Evolutionary conservation across 768 basidiomycete species (phyloP).

Genomic region (Tulasnella sp.): DNA sequence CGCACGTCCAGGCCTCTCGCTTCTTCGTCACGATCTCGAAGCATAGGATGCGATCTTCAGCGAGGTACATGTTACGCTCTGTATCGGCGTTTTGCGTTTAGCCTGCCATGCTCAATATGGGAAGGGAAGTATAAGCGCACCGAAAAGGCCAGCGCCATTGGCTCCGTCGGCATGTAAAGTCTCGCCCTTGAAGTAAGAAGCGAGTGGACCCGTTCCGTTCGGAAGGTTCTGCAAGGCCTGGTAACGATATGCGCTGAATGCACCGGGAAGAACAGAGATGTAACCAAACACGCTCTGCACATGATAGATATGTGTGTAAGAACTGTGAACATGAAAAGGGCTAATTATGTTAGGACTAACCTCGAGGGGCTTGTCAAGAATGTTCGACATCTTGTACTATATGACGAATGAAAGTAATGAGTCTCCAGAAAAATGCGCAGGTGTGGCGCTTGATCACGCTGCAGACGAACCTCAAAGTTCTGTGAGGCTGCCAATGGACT

Average conservation of each 20-base stretch:
- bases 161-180: conserved; percentile 47
- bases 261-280: conserved; percentile 33
- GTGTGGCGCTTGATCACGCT: not conserved
- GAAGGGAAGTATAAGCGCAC: not conserved
- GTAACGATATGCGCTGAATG: conserved; percentile 29
- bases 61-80: conserved; percentile 28
- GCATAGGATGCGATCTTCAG: conserved; percentile 50
- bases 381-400: conserved; percentile 91
- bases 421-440: not conserved
- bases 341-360: conserved; percentile 26
- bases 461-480: conserved; percentile 65
- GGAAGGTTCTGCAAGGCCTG: conserved; percentile 34
- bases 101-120: too few species aligned
- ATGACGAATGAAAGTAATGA: conserved; percentile 8
- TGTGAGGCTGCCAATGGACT: conserved; percentile 85
- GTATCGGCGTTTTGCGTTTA: conserved; percentile 23
- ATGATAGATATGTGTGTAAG: conserved; percentile 32
- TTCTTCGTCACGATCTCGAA: conserved; percentile 92
- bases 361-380: conserved; percentile 93
- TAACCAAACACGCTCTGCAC: conserved; percentile 67
- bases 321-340: not conserved
- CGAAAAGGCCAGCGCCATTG: conserved; percentile 51
- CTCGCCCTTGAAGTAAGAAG: conserved; percentile 37
- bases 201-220: conserved; percentile 33
- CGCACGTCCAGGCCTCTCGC: conserved; percentile 68